phyloP scores from a whole-genome alignment of 2,329 filamentous ascomycete genomes.

The Aureobasidium sp. region DNA sequence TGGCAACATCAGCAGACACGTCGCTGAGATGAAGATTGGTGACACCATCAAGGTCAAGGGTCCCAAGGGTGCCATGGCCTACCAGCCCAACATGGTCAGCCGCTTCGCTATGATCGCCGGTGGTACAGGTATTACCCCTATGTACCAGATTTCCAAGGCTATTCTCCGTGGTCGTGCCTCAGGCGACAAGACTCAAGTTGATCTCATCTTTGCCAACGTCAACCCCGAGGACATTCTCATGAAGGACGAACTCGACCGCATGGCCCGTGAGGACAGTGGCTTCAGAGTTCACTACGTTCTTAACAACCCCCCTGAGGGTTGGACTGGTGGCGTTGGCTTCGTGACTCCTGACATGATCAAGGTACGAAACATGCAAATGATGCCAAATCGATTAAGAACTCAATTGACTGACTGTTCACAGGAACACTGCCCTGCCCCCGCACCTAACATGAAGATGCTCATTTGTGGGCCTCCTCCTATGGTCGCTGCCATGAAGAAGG shows the following conservation, averaged over 20 bases:
- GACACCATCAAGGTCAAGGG: slow-evolving; percentile 85
- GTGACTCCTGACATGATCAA: slow-evolving; percentile 95
- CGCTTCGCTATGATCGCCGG: slow-evolving; percentile 98
- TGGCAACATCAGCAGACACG: slow-evolving; percentile 92
- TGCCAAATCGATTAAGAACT: not conserved
- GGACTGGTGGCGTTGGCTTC: slow-evolving; percentile 89
- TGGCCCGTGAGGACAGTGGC: slow-evolving; percentile 67
- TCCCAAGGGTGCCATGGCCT: slow-evolving; percentile 96
- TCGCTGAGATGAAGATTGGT: slow-evolving; percentile 75
- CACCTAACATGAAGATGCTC: slow-evolving; percentile 83
- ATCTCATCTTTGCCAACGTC: slow-evolving; percentile 96
- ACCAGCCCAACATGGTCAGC: slow-evolving; percentile 92
- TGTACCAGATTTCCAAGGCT: slow-evolving; percentile 92
- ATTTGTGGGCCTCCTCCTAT: slow-evolving; percentile 95
- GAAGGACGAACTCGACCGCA: slow-evolving; percentile 78
- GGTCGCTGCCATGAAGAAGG: slow-evolving; percentile 96
- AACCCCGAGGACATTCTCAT: slow-evolving; percentile 87
- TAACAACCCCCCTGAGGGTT: slow-evolving; percentile 88
- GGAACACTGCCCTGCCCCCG: slow-evolving; percentile 75
- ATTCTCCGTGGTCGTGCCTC: slow-evolving; percentile 50
- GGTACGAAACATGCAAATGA: slow-evolving; percentile 31
- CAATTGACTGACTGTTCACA: slow-evolving; percentile 28
- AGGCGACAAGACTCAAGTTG: slow-evolving; percentile 72
- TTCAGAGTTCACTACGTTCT: slow-evolving; percentile 92
- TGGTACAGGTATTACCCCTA: slow-evolving; percentile 95